These are phyloP conservation scores for Globisporangium echinulatum DNA, from an alignment of 352 stramenopile species.

Conservation along the genomic window DNA sequence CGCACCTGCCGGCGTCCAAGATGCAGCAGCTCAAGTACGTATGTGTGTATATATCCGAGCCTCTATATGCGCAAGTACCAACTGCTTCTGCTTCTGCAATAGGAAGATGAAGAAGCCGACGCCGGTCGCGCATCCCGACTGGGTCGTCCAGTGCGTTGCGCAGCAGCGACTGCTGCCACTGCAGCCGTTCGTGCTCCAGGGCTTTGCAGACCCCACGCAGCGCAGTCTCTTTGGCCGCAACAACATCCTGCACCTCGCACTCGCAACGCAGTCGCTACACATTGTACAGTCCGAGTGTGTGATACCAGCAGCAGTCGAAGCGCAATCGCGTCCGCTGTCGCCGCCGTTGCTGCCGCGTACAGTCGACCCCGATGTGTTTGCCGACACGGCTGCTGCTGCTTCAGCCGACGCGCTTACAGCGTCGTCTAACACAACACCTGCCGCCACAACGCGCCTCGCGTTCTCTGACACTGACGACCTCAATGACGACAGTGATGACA, in stretches of 20 bases:
- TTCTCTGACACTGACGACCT: not conserved
- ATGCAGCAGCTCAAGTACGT: constrained; percentile 76
- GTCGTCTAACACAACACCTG: not conserved
- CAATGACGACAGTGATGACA: not conserved
- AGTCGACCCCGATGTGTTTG: not conserved
- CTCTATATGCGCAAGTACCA: too few relatives aligned
- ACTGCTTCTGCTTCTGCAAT: not conserved
- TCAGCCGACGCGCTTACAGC: not conserved
- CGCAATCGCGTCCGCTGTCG: not conserved
- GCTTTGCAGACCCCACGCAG: constrained; percentile 74
- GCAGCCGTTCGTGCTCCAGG: constrained; percentile 79
- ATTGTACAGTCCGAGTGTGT: not conserved
- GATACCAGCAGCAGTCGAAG: not conserved
- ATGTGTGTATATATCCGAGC: not conserved
- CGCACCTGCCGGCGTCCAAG: constrained; percentile 79
- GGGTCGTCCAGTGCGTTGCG: constrained; percentile 89
- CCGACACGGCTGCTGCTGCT: not conserved
- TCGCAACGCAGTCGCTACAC: constrained; percentile 1
- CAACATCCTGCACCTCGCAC: constrained; percentile 6
- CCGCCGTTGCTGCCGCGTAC: not conserved
- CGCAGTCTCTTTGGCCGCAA: constrained; percentile 24
- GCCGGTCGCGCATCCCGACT: constrained; percentile 85
- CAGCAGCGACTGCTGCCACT: constrained; percentile 59
- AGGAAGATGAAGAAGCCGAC: constrained; percentile 53
- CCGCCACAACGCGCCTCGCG: not conserved